Conservation (phyloP, 495 filamentous ascomycete genomes). For the Poronia punctata region DNA sequence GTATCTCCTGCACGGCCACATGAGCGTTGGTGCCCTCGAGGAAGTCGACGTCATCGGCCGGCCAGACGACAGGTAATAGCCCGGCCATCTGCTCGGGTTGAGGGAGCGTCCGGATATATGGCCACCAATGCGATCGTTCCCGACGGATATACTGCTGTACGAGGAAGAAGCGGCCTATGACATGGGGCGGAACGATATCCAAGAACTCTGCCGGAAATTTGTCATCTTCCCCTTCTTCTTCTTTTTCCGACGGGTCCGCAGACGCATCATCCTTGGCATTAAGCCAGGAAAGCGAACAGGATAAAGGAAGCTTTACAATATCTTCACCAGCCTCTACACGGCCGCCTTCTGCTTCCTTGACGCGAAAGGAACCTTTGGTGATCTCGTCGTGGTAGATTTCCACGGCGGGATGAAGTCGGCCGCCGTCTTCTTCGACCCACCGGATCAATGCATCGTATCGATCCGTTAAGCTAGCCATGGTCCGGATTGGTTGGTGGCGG, state of each 20-base stretch:
- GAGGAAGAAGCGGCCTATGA: slow-evolving; percentile 42
- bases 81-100: slow-evolving; percentile 34
- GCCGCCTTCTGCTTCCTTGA: slow-evolving; percentile 19
- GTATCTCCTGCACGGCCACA: slow-evolving; percentile 38
- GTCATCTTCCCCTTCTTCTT: too few species aligned
- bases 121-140: slow-evolving; percentile 41
- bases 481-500: background rate
- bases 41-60: slow-evolving; percentile 37
- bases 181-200: slow-evolving; percentile 31
- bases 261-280: too few species aligned
- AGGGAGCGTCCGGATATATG: slow-evolving; percentile 45
- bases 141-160: slow-evolving; percentile 41
- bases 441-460: slow-evolving; percentile 19
- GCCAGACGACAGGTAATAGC: slow-evolving; percentile 37
- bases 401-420: slow-evolving; percentile 32
- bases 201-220: slow-evolving; percentile 35
- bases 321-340: slow-evolving; percentile 15
- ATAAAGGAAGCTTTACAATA: slow-evolving; percentile 32
- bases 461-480: slow-evolving; percentile 17
- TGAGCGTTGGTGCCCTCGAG: slow-evolving; percentile 45
- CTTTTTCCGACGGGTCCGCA: too few species aligned
- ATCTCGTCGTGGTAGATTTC: slow-evolving; percentile 38
- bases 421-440: slow-evolving; percentile 34
- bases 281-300: slow-evolving; percentile 37
- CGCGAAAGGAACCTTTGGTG: slow-evolving; percentile 38